A percentile compares a stretch with the other conserved stretches of the same genome.
phyloP scores from a whole-genome alignment of 2,329 filamentous ascomycete species.

The Leptographium flavum region DNA sequence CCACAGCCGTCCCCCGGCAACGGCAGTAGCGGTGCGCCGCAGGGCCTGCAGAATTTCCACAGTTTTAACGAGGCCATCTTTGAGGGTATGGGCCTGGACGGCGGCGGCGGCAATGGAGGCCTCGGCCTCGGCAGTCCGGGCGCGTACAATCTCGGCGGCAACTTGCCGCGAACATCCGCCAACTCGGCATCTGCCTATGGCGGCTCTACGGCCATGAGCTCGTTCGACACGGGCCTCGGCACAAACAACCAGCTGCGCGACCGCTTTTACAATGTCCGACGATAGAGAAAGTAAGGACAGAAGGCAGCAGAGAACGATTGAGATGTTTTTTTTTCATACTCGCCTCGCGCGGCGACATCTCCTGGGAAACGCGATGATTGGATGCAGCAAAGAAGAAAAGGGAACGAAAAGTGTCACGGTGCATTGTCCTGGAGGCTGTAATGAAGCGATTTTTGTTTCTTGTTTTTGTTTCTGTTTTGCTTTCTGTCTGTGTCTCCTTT shows the following conservation, averaged over 20 bases:
- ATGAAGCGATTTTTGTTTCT: not conserved
- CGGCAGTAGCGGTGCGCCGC: constrained; percentile 3
- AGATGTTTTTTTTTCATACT: too few species aligned
- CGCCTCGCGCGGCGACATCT: too few species aligned
- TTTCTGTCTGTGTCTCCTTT: not conserved
- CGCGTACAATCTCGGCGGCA: constrained; percentile 14
- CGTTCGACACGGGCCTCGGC: constrained; percentile 15
- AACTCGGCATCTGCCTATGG: constrained; percentile 7
- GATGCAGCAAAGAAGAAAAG: too few species aligned
- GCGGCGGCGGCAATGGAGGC: constrained; percentile 12
- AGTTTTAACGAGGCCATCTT: constrained; percentile 12
- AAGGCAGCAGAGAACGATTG: not conserved
- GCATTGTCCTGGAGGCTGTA: not conserved
- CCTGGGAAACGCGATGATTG: too few species aligned
- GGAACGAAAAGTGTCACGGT: not conserved
- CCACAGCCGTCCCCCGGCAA: constrained; percentile 10
- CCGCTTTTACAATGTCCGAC: constrained; percentile 12
- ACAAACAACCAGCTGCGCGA: constrained; percentile 5
- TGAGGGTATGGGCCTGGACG: constrained; percentile 18
- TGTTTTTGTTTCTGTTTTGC: not conserved
- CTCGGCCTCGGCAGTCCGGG: constrained; percentile 12
- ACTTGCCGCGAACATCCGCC: constrained; percentile 14
- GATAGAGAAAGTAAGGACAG: not conserved
- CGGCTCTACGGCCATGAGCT: constrained; percentile 10
- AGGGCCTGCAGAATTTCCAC: constrained; percentile 12